These are phyloP conservation scores for Coniferiporia weirii DNA, from an alignment of 1,284 basidiomycete genomes.

Conservation along the genomic window DNA sequence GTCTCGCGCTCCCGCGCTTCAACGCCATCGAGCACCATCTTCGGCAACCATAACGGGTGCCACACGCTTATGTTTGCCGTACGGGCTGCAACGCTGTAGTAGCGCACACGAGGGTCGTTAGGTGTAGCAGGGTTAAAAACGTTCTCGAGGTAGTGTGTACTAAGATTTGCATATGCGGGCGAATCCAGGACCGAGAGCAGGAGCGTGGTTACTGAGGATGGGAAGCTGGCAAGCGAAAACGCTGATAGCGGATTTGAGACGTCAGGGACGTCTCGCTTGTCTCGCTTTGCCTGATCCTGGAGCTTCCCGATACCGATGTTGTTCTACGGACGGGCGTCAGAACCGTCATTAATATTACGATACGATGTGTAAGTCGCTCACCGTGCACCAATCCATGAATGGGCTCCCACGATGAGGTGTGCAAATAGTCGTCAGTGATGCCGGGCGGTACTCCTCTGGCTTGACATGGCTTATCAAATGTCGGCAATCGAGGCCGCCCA, in stretches of 20 bases:
- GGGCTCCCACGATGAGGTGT: constrained; percentile 96
- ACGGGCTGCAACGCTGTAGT: constrained; percentile 87
- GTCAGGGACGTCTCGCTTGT: constrained; percentile 23
- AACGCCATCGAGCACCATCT: constrained; percentile 83
- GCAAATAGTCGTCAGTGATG: constrained; percentile 85
- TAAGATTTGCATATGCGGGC: constrained; percentile 95
- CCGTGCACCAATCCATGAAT: constrained; percentile 99
- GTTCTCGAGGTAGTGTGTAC: constrained; percentile 78
- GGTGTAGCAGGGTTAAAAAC: constrained; percentile 93
- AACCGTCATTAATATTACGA: not conserved
- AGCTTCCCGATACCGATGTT: constrained; percentile 81
- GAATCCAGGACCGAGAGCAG: constrained; percentile 93
- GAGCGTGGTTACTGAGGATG: constrained; percentile 80
- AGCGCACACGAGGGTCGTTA: constrained; percentile 79
- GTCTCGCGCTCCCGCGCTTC: constrained; percentile 49
- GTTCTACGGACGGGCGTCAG: constrained; percentile 43
- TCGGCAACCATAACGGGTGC: constrained; percentile 97
- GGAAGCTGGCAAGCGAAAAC: constrained; percentile 52
- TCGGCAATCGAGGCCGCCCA: constrained; percentile 95
- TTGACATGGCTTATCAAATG: constrained; percentile 85
- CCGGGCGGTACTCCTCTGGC: constrained; percentile 79
- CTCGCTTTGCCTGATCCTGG: constrained; percentile 14
- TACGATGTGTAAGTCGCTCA: constrained; percentile 34
- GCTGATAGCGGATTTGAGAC: constrained; percentile 18
- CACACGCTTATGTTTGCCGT: constrained; percentile 70